phyloP scores from a whole-genome alignment of 306 rosid genomes.

The Cicer chorassanicum region DNA sequence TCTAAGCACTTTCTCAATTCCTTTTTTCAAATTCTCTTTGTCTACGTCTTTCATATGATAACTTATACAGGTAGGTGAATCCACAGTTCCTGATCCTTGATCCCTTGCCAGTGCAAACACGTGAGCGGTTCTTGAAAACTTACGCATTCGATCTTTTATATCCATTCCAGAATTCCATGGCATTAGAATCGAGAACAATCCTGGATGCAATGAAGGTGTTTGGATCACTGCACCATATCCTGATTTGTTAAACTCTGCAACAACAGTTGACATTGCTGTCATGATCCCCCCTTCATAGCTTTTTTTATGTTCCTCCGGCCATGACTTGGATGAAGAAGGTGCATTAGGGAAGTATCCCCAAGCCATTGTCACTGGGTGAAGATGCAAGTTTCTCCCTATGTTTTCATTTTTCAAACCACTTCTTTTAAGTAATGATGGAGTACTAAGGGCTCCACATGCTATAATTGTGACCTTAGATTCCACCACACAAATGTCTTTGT shows the following conservation, averaged over 20 bases:
- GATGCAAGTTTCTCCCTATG: conserved; percentile 75
- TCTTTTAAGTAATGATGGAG: conserved; percentile 65
- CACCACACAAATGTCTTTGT: conserved; percentile 60
- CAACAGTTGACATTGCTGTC: conserved; percentile 84
- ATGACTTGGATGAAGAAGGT: conserved; percentile 37
- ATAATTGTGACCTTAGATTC: conserved; percentile 76
- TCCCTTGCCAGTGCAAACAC: conserved; percentile 83
- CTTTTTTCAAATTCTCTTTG: conserved; percentile 56
- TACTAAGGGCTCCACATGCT: conserved; percentile 82
- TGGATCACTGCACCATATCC: conserved; percentile 78
- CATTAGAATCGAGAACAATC: conserved; percentile 73
- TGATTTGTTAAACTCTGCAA: conserved; percentile 53
- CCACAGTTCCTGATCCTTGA: conserved; percentile 67
- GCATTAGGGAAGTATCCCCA: conserved; percentile 85
- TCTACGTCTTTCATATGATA: conserved; percentile 55
- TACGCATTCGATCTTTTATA: conserved; percentile 65
- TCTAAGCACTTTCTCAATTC: conserved; percentile 70
- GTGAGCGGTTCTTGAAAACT: conserved; percentile 74
- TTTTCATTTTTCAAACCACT: conserved; percentile 72
- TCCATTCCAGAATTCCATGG: conserved; percentile 81
- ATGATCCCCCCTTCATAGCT: conserved; percentile 91
- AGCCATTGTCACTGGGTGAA: conserved; percentile 83
- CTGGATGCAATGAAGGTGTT: conserved; percentile 84
- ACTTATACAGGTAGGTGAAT: conserved; percentile 48
- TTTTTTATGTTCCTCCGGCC: conserved; percentile 68